phyloP scores from a whole-genome alignment of 2,329 filamentous ascomycete genomes.

The Metarhizium sp. region DNA sequence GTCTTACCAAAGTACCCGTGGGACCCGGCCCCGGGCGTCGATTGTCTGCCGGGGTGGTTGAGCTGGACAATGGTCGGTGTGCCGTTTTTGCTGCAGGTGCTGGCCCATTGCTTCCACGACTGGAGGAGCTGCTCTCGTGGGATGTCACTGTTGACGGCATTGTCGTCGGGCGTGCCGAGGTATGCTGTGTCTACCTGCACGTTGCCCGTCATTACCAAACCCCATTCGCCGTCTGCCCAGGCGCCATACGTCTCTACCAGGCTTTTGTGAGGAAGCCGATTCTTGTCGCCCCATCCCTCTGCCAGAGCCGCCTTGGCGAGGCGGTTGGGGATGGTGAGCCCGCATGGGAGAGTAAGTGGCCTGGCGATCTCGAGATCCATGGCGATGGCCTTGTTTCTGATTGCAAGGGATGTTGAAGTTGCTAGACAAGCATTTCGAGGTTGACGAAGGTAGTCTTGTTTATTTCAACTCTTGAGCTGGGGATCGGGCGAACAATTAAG shows the following conservation, averaged over 20 bases:
- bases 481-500: neutral
- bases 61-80: conserved; percentile 34
- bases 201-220: conserved; percentile 41
- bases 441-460: neutral
- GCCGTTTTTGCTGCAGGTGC: conserved; percentile 18
- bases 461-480: neutral
- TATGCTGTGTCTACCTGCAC: conserved; percentile 32
- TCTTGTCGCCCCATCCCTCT: conserved; percentile 29
- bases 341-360: conserved; percentile 42
- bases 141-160: conserved; percentile 21
- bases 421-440: no score
- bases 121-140: conserved; percentile 18
- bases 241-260: conserved; percentile 36
- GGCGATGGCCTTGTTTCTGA: neutral
- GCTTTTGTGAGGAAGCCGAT: conserved; percentile 32
- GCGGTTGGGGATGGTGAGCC: conserved; percentile 45
- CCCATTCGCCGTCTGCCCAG: conserved; percentile 47
- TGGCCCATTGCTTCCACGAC: conserved; percentile 29
- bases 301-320: conserved; percentile 43
- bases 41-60: conserved; percentile 38
- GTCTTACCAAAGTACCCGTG: conserved; percentile 26
- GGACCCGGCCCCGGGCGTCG: conserved; percentile 26
- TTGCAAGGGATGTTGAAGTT: no score
- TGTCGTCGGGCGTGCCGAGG: conserved; percentile 25
- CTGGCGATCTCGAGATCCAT: conserved; percentile 11